These are phyloP conservation scores for Talinum fruticosum DNA, from an alignment of 148 eudicot genomes.

Conservation along the genomic window DNA sequence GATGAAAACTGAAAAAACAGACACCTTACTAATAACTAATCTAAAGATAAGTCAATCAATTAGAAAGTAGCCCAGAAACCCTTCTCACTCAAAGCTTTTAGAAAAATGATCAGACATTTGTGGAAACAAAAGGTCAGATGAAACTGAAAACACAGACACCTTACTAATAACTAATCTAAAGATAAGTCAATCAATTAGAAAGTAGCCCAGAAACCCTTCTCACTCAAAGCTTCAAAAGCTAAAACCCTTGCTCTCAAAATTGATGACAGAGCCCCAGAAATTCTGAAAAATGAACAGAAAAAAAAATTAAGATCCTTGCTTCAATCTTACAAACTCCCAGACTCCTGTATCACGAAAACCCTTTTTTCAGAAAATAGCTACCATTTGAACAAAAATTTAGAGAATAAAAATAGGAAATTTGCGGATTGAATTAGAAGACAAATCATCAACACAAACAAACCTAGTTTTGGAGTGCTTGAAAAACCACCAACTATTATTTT, in stretches of 20 bases:
- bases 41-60: not conserved
- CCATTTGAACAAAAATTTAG: not conserved
- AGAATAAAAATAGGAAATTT: not conserved
- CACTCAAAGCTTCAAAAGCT: not conserved
- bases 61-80: not conserved
- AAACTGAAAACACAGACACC: not conserved
- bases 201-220: not conserved
- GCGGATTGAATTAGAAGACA: not conserved
- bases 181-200: not conserved
- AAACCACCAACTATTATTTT: not conserved
- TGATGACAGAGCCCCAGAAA: not conserved
- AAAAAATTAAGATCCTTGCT: not conserved
- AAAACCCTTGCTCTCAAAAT: not conserved
- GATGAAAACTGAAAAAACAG: not conserved
- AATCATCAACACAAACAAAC: not conserved
- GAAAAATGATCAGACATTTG: not conserved
- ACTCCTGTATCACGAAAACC: not conserved
- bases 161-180: not conserved
- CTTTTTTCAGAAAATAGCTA: not conserved
- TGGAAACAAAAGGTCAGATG: not conserved
- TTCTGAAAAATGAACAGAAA: not conserved
- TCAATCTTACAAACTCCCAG: not conserved
- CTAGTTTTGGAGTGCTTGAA: not conserved
- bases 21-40: not conserved
- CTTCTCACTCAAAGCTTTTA: not conserved